Conservation (phyloP, 352 stramenopile genomes). For the Pythium vanterpoolii region DNA sequence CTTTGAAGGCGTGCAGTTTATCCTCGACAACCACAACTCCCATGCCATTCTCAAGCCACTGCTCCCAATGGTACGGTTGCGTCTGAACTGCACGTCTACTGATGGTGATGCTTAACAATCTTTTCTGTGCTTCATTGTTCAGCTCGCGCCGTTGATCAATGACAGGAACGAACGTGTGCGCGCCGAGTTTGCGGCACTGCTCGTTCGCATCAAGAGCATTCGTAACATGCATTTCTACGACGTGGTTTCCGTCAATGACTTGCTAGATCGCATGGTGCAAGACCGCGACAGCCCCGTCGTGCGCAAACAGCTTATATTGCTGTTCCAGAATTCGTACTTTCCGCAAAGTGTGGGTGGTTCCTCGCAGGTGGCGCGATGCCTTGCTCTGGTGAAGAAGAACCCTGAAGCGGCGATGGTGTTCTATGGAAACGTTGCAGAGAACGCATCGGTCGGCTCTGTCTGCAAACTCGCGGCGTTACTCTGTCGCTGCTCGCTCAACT, state of each 20-base stretch:
- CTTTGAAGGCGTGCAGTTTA: slow-evolving; percentile 81
- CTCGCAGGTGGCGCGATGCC: slow-evolving; percentile 76
- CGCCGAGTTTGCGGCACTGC: slow-evolving; percentile 66
- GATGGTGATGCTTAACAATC: background rate
- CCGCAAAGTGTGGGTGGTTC: slow-evolving; percentile 75
- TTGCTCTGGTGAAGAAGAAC: slow-evolving; percentile 80
- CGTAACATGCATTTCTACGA: slow-evolving; percentile 87
- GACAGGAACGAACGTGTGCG: slow-evolving; percentile 83
- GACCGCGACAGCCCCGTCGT: slow-evolving; percentile 53
- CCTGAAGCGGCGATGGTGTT: slow-evolving; percentile 80
- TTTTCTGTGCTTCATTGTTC: background rate
- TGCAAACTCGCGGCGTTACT: slow-evolving; percentile 79
- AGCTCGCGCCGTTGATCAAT: slow-evolving; percentile 81
- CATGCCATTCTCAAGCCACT: slow-evolving; percentile 83
- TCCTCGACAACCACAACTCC: slow-evolving; percentile 85
- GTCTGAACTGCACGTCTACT: background rate
- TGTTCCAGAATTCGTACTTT: slow-evolving; percentile 89
- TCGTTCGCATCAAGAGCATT: slow-evolving; percentile 88
- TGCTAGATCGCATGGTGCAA: slow-evolving; percentile 69
- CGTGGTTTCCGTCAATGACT: slow-evolving; percentile 71
- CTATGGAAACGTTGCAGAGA: slow-evolving; percentile 71
- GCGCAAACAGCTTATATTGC: slow-evolving; percentile 70
- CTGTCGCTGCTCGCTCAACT: slow-evolving; percentile 74
- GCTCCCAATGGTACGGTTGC: slow-evolving; percentile 66
- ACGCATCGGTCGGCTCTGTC: slow-evolving; percentile 73